Evolutionary conservation across 2,329 filamentous ascomycete genomes (phyloP).

Genomic region (Lizonia empirigonia): DNA sequence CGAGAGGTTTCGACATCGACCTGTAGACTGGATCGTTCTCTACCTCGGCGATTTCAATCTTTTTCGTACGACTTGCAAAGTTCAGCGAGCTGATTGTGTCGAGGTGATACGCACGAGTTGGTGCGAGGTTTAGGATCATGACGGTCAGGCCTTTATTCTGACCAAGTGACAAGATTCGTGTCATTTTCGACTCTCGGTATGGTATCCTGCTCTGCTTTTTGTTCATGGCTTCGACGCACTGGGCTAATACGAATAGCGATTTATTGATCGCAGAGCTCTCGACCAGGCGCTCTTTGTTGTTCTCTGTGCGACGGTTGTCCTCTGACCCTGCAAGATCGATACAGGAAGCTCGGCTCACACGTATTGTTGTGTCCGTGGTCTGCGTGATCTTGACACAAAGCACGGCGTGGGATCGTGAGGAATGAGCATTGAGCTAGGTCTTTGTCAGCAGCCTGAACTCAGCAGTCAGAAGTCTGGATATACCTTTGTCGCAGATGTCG

Average conservation of each 20-base stretch:
- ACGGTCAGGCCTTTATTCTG: slow-evolving; percentile 95
- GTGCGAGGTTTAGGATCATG: slow-evolving; percentile 95
- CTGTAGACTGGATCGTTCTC: slow-evolving; percentile 90
- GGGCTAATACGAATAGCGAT: slow-evolving; percentile 89
- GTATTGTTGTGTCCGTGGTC: slow-evolving; percentile 68
- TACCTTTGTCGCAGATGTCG: slow-evolving; percentile 84
- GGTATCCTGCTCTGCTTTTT: slow-evolving; percentile 77
- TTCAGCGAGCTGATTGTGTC: slow-evolving; percentile 94
- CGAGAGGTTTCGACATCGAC: slow-evolving; percentile 47
- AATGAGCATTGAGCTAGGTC: slow-evolving; percentile 78
- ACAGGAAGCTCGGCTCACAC: slow-evolving; percentile 82
- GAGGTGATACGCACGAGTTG: slow-evolving; percentile 88
- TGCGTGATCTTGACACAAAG: slow-evolving; percentile 88
- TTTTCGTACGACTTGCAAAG: slow-evolving; percentile 92
- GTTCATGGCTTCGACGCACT: slow-evolving; percentile 94
- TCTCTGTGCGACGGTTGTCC: slow-evolving; percentile 92
- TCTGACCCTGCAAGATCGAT: slow-evolving; percentile 96
- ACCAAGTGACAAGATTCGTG: slow-evolving; percentile 85
- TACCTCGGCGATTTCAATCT: slow-evolving; percentile 92
- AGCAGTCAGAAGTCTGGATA: slow-evolving; percentile 5
- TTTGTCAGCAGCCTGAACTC: slow-evolving; percentile 2
- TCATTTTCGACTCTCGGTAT: slow-evolving; percentile 97
- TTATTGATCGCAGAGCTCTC: slow-evolving; percentile 98
- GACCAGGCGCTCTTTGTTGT: slow-evolving; percentile 88
- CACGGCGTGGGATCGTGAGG: slow-evolving; percentile 87